Percentiles rank a stretch among this genome's conserved stretches.
These are phyloP conservation scores for Salix suchowensis DNA, from an alignment of 345 rosid genomes.

Conservation along the genomic window DNA sequence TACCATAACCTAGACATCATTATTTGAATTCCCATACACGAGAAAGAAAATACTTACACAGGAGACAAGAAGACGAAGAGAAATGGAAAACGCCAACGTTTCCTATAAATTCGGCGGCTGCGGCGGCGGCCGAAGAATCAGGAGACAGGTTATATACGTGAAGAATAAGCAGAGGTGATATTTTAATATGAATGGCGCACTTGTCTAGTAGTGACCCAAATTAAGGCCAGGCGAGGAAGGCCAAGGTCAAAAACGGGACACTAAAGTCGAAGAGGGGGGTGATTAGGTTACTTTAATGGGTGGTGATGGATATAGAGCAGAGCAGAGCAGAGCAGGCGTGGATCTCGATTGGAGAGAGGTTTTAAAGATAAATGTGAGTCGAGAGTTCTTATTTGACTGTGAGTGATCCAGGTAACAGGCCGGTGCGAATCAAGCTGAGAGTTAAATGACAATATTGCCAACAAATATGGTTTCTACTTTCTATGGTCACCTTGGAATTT, in stretches of 20 bases:
- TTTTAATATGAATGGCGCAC: background rate
- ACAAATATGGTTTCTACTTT: background rate
- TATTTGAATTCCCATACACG: background rate
- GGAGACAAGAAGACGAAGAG: background rate
- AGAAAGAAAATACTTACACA: background rate
- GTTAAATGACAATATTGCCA: background rate
- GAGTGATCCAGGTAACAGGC: background rate
- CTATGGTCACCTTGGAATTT: background rate
- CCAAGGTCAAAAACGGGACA: background rate
- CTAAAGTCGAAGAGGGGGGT: background rate
- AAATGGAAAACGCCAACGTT: background rate
- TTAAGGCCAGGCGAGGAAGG: background rate
- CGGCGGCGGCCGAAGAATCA: background rate
- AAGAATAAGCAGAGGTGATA: background rate
- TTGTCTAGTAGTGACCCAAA: background rate
- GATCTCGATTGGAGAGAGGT: background rate
- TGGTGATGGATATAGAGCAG: background rate
- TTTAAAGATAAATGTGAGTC: background rate
- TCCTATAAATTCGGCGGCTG: constrained; percentile 2
- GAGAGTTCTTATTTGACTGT: background rate
- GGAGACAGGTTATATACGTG: background rate
- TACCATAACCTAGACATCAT: background rate
- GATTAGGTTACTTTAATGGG: background rate
- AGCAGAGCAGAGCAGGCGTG: background rate
- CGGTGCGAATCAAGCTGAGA: too few relatives aligned